A percentile compares a stretch with the other conserved stretches of the same genome.
Evolutionary conservation across 2,329 filamentous ascomycete genomes (phyloP).

Genomic region (Trichophyton simii): DNA sequence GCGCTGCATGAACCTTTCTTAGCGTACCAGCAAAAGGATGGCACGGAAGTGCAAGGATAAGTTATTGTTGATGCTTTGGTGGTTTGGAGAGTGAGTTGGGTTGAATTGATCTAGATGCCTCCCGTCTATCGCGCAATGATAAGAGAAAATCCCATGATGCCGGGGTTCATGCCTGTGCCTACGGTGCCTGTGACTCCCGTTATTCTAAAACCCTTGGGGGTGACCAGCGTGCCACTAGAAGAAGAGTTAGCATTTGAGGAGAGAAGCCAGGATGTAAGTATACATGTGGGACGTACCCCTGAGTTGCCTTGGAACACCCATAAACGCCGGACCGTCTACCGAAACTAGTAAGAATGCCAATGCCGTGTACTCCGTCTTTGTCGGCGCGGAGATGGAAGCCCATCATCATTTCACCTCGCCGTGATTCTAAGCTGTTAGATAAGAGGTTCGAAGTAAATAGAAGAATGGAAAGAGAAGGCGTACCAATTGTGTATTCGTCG

Average conservation of each 20-base stretch:
- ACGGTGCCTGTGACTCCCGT: constrained; percentile 77
- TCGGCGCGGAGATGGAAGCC: constrained; percentile 61
- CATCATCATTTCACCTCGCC: constrained; percentile 71
- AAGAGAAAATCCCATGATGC: constrained; percentile 76
- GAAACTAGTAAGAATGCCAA: constrained; percentile 79
- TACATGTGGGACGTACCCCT: constrained; percentile 58
- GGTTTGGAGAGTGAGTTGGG: too few relatives aligned
- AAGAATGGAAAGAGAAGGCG: constrained; percentile 27
- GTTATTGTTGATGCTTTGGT: neutral
- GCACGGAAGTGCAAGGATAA: neutral
- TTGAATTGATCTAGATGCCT: too few relatives aligned
- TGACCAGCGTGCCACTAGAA: constrained; percentile 69
- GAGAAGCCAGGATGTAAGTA: neutral
- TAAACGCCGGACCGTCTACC: constrained; percentile 77
- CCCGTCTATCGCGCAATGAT: constrained; percentile 53
- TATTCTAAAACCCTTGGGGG: constrained; percentile 77
- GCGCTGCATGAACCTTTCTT: neutral
- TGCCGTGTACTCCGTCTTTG: constrained; percentile 71
- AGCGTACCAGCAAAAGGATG: neutral
- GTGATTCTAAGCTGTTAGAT: constrained; percentile 47
- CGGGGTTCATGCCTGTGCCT: constrained; percentile 65
- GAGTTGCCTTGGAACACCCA: constrained; percentile 68
- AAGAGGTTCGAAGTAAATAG: neutral
- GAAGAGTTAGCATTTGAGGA: too few relatives aligned
- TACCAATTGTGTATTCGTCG: constrained; percentile 66